Percentiles rank a stretch among this genome's conserved stretches.
phyloP scores from a whole-genome alignment of 2,329 filamentous ascomycete species.

The Fusarium nygamai region DNA sequence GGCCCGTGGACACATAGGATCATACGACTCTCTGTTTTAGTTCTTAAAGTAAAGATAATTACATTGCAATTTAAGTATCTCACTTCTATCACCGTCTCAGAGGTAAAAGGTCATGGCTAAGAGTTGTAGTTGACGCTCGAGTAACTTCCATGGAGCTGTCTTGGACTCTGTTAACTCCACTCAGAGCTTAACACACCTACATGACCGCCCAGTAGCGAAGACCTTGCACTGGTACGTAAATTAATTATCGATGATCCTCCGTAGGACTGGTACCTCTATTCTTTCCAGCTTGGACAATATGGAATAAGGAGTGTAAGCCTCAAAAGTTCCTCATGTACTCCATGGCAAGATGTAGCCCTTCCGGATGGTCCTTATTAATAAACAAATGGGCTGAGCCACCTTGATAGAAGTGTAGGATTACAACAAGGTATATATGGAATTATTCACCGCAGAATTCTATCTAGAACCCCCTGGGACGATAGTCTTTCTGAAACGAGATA shows the following conservation, averaged over 20 bases:
- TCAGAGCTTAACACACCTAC: accelerated
- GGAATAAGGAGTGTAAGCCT: accelerated
- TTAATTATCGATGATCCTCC: no score
- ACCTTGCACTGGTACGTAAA: no score
- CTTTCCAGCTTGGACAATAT: accelerated
- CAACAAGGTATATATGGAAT: accelerated
- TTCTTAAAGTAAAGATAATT: accelerated
- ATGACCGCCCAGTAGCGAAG: no score
- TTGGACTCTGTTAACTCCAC: accelerated
- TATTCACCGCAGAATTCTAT: accelerated
- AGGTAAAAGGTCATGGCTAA: no score
- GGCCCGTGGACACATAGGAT: background rate
- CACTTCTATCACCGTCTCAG: no score
- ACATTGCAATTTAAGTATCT: no score
- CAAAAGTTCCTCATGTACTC: background rate
- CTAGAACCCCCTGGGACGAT: accelerated
- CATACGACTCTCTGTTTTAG: background rate
- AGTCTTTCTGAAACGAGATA: background rate
- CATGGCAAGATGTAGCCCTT: background rate
- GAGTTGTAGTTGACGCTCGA: no score
- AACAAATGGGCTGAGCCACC: accelerated
- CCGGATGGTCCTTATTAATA: no score
- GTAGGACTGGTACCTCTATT: background rate
- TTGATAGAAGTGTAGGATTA: accelerated
- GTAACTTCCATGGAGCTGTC: background rate